A percentile compares a stretch with the other conserved stretches of the same genome.
Conservation (phyloP, 306 rosid genomes). For the Delonix regia region DNA sequence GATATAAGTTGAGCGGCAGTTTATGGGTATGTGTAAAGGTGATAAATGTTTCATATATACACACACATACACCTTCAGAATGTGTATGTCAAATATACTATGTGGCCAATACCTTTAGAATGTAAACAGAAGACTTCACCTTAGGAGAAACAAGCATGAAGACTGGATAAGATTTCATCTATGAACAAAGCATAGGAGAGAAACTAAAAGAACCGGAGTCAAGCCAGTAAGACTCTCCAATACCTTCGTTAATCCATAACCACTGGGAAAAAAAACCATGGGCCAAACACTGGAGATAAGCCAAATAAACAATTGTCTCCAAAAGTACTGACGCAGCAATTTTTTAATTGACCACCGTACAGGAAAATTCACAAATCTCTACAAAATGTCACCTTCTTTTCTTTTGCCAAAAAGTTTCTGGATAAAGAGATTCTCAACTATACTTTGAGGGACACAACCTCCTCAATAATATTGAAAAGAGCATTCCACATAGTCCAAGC, state of each 20-base stretch:
- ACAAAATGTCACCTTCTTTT: neutral
- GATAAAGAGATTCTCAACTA: neutral
- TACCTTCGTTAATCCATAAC: neutral
- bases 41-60: neutral
- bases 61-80: too few species aligned
- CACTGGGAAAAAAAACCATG: neutral
- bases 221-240: neutral
- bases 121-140: neutral
- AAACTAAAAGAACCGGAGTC: neutral
- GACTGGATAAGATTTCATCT: neutral
- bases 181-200: neutral
- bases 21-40: neutral
- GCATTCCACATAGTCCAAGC: neutral
- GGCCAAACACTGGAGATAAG: neutral
- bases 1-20: neutral
- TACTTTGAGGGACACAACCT: neutral
- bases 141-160: neutral
- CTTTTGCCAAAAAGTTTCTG: neutral
- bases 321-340: too few species aligned
- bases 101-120: neutral
- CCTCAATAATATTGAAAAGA: neutral
- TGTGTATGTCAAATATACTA: neutral
- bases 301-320: neutral
- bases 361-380: slow-evolving; percentile 6
- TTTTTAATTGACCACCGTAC: neutral